phyloP scores from a whole-genome alignment of 164 flowering plant species.

The grape (Vitis vinifera) region ASM3070453v1 NC_081818.1:16285001-16285500 shows the following conservation, averaged over 20 bases:
- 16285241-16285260: not conserved
- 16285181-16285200: no score
- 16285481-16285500: not conserved
- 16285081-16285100: no score
- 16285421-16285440: conserved; percentile 69
- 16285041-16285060: no score
- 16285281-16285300: not conserved
- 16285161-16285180: not conserved
- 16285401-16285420: conserved; percentile 78
- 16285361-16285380: conserved; percentile 58
- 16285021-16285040: no score
- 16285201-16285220: not conserved
- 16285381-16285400: conserved; percentile 91
- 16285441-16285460: not conserved
- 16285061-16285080: no score
- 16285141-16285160: not conserved
- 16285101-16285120: no score
- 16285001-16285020: no score
- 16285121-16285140: not conserved
- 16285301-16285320: not conserved
- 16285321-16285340: conserved; percentile 50
- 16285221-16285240: not conserved
- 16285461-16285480: not conserved
- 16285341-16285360: conserved; percentile 70
- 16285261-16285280: not conserved